Conservation (phyloP, 164 flowering plant genomes). For the Vitis rotundifolia region DNA sequence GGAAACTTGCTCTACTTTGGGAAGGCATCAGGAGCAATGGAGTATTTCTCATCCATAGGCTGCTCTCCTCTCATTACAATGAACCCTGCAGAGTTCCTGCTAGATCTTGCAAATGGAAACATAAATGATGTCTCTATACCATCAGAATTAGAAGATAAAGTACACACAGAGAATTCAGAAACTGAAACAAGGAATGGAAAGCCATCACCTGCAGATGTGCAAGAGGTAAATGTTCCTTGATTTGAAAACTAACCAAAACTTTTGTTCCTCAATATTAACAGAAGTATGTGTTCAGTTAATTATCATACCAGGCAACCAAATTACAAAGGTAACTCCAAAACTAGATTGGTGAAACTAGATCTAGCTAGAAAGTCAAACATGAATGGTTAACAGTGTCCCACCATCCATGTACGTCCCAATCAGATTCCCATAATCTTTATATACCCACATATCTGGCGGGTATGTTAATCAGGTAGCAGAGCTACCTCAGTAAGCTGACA, state of each 20-base stretch:
- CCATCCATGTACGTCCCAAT: no score
- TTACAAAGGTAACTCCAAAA: no score
- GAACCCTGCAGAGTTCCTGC: constrained; percentile 99
- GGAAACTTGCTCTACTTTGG: constrained; percentile 92
- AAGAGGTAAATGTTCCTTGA: constrained; percentile 53
- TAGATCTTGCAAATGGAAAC: constrained; percentile 96
- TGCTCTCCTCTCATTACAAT: constrained; percentile 88
- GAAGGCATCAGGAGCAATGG: constrained; percentile 85
- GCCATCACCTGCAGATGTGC: constrained; percentile 72
- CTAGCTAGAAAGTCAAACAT: no score
- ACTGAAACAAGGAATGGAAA: constrained; percentile 60
- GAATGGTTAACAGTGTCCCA: no score
- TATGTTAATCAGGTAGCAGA: no score
- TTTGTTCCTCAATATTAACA: no score
- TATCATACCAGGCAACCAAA: no score
- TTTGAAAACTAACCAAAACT: neutral
- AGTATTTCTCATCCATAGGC: constrained; percentile 87
- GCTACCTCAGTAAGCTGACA: no score
- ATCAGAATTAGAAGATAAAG: constrained; percentile 81
- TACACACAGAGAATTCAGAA: constrained; percentile 56
- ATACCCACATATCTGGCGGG: no score
- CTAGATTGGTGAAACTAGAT: no score
- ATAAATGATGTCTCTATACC: constrained; percentile 84
- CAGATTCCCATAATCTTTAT: no score
- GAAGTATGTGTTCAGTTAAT: no score